Evolutionary conservation across 371 early-diverging fungal species (phyloP), one percentile per base, ranked within the genome.

Genomic region (Lichtheimia corymbifera): DNA sequence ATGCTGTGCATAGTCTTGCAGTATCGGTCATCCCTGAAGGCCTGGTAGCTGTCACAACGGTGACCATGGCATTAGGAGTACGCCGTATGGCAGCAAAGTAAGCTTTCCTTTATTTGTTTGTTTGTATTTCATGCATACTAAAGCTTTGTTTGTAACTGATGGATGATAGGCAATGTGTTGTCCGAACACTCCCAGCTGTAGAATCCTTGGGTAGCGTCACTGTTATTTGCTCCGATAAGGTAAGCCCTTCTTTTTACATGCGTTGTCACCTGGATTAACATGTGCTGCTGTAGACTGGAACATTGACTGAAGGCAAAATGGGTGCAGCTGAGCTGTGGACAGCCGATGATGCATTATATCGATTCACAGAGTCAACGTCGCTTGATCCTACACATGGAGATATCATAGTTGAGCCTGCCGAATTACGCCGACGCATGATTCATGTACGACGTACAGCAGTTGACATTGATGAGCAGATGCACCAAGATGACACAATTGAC

Each of bases 21-120:
- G 95, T 98, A 41, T 91, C 96, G 25, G 92, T 96, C 44, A 94
- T 98, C 63, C 99, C 99, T 28, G 97, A 97, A 78, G 99, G 97
- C 65, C 79, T 97, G 13, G 90, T 96, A 30, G 95, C 96, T 18
- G 95, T 96, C 13, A 83, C 90, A n/a, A 91, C 92, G 0, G 84
- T 97, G 28, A 93, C 97, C 12, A 95, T 97, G 96, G 95, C 96
- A 4, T 65, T 94, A 12, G 95, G 96, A 65, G 97, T 97, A 13
- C 75, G 85, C 20, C 82, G 94, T 20, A 93, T 98, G 95, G 94
- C 96, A 51, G 79, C 82, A 52, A 84, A 87, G 73, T 88, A 91
- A 62, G 93, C 55, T 40, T 40, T 41, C 42, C 3, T 42, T 13
- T 11, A 7, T 44, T 20, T 44, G 30, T 44, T 24, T 56, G 30